These are phyloP conservation scores for Metschnikowia sp. DNA, from an alignment of 805 yeast genomes.

Conservation along the genomic window DNA sequence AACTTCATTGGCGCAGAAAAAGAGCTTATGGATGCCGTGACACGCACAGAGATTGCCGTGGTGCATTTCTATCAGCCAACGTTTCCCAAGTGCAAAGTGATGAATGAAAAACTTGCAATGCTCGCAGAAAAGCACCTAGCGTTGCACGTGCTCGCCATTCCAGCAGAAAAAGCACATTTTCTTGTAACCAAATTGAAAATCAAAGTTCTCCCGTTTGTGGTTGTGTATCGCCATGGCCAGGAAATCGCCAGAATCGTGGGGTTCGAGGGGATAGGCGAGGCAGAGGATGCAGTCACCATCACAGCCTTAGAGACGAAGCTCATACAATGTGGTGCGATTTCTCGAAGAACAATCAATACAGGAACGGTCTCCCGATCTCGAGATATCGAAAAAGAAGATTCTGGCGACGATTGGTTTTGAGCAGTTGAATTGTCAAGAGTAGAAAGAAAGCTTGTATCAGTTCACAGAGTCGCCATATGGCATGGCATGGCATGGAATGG, in stretches of 20 bases:
- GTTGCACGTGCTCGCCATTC: constrained; percentile 50
- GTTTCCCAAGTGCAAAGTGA: constrained; percentile 57
- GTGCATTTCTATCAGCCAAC: constrained; percentile 63
- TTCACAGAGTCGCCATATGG: too few species aligned
- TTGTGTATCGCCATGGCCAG: constrained; percentile 56
- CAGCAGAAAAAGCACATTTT: constrained; percentile 69
- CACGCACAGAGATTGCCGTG: constrained; percentile 32
- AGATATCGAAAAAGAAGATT: constrained; percentile 30
- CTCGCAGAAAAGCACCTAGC: constrained; percentile 58
- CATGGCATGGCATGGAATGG: too few species aligned
- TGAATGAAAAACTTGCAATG: constrained; percentile 45
- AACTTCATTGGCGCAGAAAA: constrained; percentile 48
- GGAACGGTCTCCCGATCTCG: constrained; percentile 19
- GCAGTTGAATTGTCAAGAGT: not conserved
- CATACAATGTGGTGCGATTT: constrained; percentile 25
- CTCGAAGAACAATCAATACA: constrained; percentile 29
- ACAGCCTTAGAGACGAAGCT: constrained; percentile 44
- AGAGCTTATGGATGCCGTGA: constrained; percentile 50
- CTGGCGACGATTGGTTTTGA: constrained; percentile 18
- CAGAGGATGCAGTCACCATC: constrained; percentile 45
- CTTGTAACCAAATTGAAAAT: constrained; percentile 60
- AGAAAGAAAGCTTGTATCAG: not conserved
- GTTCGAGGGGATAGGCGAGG: constrained; percentile 54
- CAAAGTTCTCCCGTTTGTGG: constrained; percentile 68
- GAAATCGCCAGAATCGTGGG: constrained; percentile 66